These are phyloP conservation scores for Candida tunisiensis DNA, from an alignment of 1,139 yeast species.

Conservation along the genomic window DNA sequence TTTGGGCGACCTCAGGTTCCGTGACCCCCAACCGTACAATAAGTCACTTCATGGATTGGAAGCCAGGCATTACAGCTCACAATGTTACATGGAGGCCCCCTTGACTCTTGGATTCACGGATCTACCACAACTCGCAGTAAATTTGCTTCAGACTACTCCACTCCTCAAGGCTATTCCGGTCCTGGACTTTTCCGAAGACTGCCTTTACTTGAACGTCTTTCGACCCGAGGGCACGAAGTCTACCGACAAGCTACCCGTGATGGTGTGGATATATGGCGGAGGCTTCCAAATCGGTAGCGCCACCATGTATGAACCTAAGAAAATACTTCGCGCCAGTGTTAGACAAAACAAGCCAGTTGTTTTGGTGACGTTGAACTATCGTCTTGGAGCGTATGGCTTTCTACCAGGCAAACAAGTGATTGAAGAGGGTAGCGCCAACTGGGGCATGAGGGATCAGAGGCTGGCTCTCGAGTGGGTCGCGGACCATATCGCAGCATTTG, in stretches of 20 bases:
- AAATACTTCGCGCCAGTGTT: constrained; percentile 15
- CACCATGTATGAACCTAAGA: constrained; percentile 11
- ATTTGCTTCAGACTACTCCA: not conserved
- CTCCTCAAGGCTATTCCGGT: not conserved
- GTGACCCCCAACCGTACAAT: constrained; percentile 3
- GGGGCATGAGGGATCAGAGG: constrained; percentile 20
- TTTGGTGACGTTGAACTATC: constrained; percentile 13
- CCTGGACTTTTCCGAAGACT: constrained; percentile 8
- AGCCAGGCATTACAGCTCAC: constrained; percentile 4
- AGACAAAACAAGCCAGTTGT: constrained; percentile 8
- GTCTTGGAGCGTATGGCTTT: constrained; percentile 20
- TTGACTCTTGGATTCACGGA: not conserved
- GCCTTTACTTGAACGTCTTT: constrained; percentile 13
- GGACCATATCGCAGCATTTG: constrained; percentile 19
- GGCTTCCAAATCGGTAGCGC: constrained; percentile 16
- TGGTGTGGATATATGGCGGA: constrained; percentile 18
- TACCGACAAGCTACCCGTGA: constrained; percentile 11
- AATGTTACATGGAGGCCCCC: constrained; percentile 1
- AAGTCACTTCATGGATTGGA: constrained; percentile 2
- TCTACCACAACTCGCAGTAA: not conserved
- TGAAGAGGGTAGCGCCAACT: constrained; percentile 12
- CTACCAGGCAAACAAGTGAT: constrained; percentile 12
- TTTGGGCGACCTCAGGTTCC: constrained; percentile 8
- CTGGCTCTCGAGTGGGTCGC: constrained; percentile 22
- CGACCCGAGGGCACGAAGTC: constrained; percentile 6